phyloP scores from a whole-genome alignment of 1,284 basidiomycete species.

The Schizophyllum amplum region DNA sequence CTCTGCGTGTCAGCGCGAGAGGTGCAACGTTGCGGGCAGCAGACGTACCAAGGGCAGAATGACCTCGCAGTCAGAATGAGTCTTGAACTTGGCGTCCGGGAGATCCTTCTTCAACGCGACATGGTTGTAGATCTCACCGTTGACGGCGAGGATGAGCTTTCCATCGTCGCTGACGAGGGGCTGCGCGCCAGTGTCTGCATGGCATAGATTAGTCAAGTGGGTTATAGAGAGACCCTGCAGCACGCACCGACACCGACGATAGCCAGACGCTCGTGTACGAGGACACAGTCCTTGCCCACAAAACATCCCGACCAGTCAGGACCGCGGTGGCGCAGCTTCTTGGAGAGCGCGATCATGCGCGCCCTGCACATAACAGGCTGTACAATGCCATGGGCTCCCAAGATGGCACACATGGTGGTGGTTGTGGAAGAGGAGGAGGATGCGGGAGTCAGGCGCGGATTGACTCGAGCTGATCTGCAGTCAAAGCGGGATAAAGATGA shows the following conservation, averaged over 20 bases:
- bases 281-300: slow-evolving; percentile 72
- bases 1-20: slow-evolving; percentile 3
- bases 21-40: background rate
- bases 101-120: slow-evolving; percentile 71
- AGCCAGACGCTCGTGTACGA: slow-evolving; percentile 89
- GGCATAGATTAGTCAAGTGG: slow-evolving; percentile 4
- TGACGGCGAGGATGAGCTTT: slow-evolving; percentile 85
- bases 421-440: slow-evolving; percentile 5
- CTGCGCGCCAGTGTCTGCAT: slow-evolving; percentile 90
- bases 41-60: slow-evolving; percentile 79
- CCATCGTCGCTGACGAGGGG: slow-evolving; percentile 87
- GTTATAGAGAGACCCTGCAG: background rate
- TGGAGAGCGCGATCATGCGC: slow-evolving; percentile 77
- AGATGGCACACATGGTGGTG: slow-evolving; percentile 79
- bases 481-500: background rate
- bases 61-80: slow-evolving; percentile 97
- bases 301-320: slow-evolving; percentile 96
- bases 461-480: background rate
- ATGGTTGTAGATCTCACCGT: slow-evolving; percentile 99
- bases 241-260: slow-evolving; percentile 95
- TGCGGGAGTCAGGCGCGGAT: background rate
- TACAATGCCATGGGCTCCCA: slow-evolving; percentile 75
- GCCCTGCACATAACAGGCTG: slow-evolving; percentile 64
- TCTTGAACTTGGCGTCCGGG: slow-evolving; percentile 79
- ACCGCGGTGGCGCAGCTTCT: slow-evolving; percentile 85